Conservation (phyloP, 306 rosid species). For the Styphnolobium japonicum region DNA sequence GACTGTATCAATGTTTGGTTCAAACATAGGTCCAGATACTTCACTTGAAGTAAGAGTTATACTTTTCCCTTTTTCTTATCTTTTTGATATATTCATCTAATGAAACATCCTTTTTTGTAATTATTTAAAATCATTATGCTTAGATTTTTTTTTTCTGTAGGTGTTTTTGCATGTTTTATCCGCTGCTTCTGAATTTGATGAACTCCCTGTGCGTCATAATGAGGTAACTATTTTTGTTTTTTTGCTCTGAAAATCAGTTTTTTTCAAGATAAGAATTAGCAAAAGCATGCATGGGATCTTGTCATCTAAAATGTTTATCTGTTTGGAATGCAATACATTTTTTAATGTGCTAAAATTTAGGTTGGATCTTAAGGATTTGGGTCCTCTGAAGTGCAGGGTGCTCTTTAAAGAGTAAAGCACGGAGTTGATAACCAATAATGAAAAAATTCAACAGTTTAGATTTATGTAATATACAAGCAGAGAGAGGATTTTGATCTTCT, state of each 20-base stretch:
- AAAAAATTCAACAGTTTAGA: background rate
- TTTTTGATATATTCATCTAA: background rate
- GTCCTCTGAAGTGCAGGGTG: background rate
- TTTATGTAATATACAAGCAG: background rate
- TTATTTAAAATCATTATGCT: background rate
- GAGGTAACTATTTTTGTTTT: slow-evolving; percentile 54
- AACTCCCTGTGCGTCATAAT: slow-evolving; percentile 94
- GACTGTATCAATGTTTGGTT: slow-evolving; percentile 94
- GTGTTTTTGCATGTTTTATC: slow-evolving; percentile 87
- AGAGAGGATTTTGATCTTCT: background rate
- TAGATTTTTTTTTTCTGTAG: slow-evolving; percentile 33
- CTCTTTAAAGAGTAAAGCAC: background rate
- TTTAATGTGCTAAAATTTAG: background rate
- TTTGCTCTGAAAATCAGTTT: background rate
- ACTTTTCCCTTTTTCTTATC: slow-evolving; percentile 1
- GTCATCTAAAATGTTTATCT: background rate
- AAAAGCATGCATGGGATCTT: background rate
- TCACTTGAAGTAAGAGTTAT: slow-evolving; percentile 74
- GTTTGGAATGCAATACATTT: background rate
- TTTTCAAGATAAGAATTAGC: background rate
- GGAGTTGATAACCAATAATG: background rate
- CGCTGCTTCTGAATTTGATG: slow-evolving; percentile 90
- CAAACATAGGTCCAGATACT: slow-evolving; percentile 87
- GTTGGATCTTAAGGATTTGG: background rate
- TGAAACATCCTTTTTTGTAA: background rate